A percentile compares a stretch with the other conserved stretches of the same genome.
Evolutionary conservation across 495 filamentous ascomycete genomes (phyloP).

Genomic region (Hypoxylon lienhwacheense): DNA sequence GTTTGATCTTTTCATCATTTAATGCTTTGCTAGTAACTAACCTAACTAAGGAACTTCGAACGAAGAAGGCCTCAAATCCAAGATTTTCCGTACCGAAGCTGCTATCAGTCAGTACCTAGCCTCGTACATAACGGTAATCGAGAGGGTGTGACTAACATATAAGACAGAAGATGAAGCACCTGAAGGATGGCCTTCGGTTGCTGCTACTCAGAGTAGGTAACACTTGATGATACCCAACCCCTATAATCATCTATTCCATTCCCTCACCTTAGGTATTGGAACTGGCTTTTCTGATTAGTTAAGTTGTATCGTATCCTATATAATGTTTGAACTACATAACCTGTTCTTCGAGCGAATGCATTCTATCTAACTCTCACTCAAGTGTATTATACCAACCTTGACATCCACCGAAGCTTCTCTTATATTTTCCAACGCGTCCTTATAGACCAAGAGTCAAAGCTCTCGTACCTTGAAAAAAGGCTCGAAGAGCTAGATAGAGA

Average conservation of each 20-base stretch:
- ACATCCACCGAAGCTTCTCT: constrained; percentile 12
- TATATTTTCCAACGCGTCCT: constrained; percentile 8
- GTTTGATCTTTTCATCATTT: neutral
- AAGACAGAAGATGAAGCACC: constrained; percentile 1
- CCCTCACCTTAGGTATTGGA: no score
- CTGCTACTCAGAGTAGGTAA: neutral
- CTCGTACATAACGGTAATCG: neutral
- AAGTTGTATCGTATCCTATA: no score
- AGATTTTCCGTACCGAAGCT: constrained; percentile 2
- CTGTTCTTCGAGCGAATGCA: no score
- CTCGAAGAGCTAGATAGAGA: constrained; percentile 16
- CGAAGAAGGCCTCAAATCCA: neutral
- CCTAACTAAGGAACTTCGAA: neutral
- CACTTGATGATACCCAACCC: no score
- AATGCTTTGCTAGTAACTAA: neutral
- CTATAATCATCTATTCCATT: no score
- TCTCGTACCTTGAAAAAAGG: constrained; percentile 12
- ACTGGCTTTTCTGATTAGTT: no score
- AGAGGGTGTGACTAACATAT: neutral
- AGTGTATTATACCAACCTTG: constrained; percentile 1
- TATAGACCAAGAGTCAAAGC: constrained; percentile 17
- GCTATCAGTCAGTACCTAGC: constrained; percentile 1
- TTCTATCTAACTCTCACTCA: no score
- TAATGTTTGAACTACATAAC: no score
- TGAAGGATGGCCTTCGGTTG: constrained; percentile 9